Evolutionary conservation across 208 protist species (phyloP).

Genomic region (Leptomonas pyrrhocoris): DNA sequence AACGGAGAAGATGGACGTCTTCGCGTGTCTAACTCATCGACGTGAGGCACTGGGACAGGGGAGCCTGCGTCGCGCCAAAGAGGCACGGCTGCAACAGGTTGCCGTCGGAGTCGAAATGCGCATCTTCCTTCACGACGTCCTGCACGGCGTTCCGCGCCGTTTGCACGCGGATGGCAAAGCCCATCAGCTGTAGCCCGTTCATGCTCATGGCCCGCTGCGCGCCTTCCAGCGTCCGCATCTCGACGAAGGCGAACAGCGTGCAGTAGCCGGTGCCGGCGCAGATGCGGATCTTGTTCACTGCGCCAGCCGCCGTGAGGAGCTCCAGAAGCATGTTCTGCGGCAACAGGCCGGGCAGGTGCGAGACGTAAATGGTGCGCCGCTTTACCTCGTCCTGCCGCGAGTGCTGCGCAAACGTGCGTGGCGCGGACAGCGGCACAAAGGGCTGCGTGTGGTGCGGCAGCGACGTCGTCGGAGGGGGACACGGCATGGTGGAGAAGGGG

Average conservation of each 20-base stretch:
- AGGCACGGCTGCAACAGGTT: conserved; percentile 52
- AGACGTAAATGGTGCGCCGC: conserved; percentile 79
- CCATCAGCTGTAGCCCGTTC: conserved; percentile 63
- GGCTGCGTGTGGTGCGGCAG: not conserved
- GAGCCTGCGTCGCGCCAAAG: conserved; percentile 50
- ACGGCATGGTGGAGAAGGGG: conserved; percentile 23
- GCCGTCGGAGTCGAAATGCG: conserved; percentile 42
- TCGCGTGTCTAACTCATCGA: not conserved
- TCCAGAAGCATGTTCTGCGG: conserved; percentile 67
- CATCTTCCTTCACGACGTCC: conserved; percentile 71
- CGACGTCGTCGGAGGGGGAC: not conserved
- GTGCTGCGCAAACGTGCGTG: conserved; percentile 7
- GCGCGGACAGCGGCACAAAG: not conserved
- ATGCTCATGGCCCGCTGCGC: conserved; percentile 56
- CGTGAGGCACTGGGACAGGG: conserved; percentile 30
- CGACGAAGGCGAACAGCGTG: conserved; percentile 86
- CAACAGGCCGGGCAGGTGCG: conserved; percentile 63
- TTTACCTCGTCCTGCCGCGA: conserved; percentile 44
- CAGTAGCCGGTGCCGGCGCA: conserved; percentile 65
- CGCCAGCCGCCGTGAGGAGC: conserved; percentile 52
- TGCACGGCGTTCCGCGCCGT: conserved; percentile 80
- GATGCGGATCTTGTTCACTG: conserved; percentile 81
- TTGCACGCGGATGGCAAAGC: conserved; percentile 67
- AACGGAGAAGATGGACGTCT: not conserved
- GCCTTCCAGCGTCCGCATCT: conserved; percentile 71